Base-by-base conservation (phyloP, 169 alveolate genomes). In the Eimeria praecox region DNA sequence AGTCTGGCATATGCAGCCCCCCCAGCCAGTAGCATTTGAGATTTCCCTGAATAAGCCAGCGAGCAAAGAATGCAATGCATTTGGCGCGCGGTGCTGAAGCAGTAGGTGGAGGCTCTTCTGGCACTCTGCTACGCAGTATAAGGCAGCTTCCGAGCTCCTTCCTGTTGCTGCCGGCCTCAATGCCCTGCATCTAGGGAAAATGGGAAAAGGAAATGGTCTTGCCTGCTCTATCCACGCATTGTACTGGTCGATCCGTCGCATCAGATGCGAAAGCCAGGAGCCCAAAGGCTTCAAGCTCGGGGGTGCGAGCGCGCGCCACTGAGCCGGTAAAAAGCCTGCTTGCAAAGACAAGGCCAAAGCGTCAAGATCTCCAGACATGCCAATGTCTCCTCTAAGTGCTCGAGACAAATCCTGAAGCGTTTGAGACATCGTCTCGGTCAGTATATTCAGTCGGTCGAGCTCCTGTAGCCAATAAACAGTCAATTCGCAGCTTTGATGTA, bases 381-480 rank as follows among this genome's bases (percentile, higher is more conserved):
- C 99, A 83, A 98, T 98, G 96, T 99, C 99, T 80, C 99, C 99
- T 90, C 98, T 97, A 59, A 98, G 97, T 20, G 99, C 99, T 66
- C 99, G 97, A 77, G 97, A 97, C 83, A 99, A 97, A 94, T 98
- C 98, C 54, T 90, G 96, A 49, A 97, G 95, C 40, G 86, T 71
- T 33, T 66, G 75, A 33, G 90, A 95, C 98, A 98, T 98, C 78
- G 94, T 95, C 27, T 97, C 97, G n/a, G 97, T 96, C 52, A 98
- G 97, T 95, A 95, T 96, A 87, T 98, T 98, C 95, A 98, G 98
- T 87, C 99, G 95, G 92, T 98, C 99, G 35, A 98, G 82, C 95
- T 98, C 99, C 97, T 95, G 85, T 56, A 56, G 24, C 20, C 52
- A 3, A 40, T 8, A 40, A 24, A 8, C 88, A 54, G n/a, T 54